Base-by-base conservation (phyloP, 306 rosid species). In the Lathyrus aphaca region DNA sequence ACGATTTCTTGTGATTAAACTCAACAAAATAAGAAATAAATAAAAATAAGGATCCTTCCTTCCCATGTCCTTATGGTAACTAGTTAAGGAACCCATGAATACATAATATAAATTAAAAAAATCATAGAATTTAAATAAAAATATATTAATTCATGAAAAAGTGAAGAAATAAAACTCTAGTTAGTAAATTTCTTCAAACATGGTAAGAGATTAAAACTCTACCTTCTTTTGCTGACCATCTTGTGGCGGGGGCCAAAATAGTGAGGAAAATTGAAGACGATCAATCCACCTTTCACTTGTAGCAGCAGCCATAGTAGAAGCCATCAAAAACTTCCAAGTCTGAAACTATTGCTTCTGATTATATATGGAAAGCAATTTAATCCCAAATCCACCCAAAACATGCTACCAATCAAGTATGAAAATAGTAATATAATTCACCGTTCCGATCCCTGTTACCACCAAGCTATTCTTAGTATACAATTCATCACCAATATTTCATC, bases 161-260 rank as follows among this genome's bases (percentile, higher is more conserved):
- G 3, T 35, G 8, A 8, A 17, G 5, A 32, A 32, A 19, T 4
- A 49, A 56, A 11, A 27, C 5, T 5, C 29, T n/a, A 56, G 38
- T 37, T 3, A 61, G 10, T 18, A 11, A 37, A 17, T 37, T 39
- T 25, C 25, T 3, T 46, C 0, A 44, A 65, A 27, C 42, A 65
- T 25, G 25, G 5, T 27, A 44, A 25, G 54, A 23, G 29, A 53
- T n/a, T 44, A 37, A 71, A 40, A 63, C 25, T 23, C 8, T 48
- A 91, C 97, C 96, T 91, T 85, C 58, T 86, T 78, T 68, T 83
- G 91, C 10, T 81, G 96, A 44, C 72, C 71, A 13, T 88, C 91
- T 53, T 69, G 89, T 5, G 97, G 97, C 21, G 97, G 91, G 66
- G 89, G 96, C 97, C 91, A 89, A 63, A 88, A 91, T 81, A 91